These are phyloP conservation scores for Didymella segeticola DNA, from an alignment of 2,329 filamentous ascomycete species.

Conservation along the genomic window DNA sequence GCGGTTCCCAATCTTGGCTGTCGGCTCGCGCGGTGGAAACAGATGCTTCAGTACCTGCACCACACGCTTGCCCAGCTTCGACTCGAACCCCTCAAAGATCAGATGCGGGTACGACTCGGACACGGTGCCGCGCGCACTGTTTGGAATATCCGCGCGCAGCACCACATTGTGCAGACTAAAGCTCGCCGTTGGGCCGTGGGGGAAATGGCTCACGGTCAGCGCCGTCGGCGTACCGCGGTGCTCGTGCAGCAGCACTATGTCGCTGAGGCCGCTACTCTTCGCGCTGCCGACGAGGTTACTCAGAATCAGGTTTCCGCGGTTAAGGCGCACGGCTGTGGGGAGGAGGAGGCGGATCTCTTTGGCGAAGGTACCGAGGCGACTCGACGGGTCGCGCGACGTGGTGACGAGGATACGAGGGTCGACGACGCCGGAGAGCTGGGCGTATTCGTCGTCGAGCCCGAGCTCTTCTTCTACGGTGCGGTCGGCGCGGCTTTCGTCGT, in stretches of 20 bases:
- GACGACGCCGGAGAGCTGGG: constrained; percentile 85
- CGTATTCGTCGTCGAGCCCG: constrained; percentile 88
- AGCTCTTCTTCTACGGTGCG: constrained; percentile 71
- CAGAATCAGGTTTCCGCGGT: constrained; percentile 88
- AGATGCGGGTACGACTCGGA: constrained; percentile 93
- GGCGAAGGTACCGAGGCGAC: constrained; percentile 83
- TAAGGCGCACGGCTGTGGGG: constrained; percentile 85
- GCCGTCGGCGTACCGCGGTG: constrained; percentile 92
- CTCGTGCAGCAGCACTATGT: constrained; percentile 79
- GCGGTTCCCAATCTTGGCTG: constrained; percentile 80
- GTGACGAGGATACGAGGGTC: constrained; percentile 90
- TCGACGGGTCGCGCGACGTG: constrained; percentile 86
- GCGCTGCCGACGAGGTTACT: constrained; percentile 85
- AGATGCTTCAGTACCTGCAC: constrained; percentile 92
- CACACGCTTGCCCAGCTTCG: constrained; percentile 78
- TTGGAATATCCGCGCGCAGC: constrained; percentile 89
- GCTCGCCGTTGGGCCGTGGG: constrained; percentile 84
- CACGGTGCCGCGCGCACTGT: constrained; percentile 83
- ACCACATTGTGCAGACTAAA: constrained; percentile 94
- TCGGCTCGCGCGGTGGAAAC: constrained; percentile 86
- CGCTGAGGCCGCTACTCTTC: constrained; percentile 78
- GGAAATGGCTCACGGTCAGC: constrained; percentile 84
- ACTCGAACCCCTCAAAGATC: constrained; percentile 93
- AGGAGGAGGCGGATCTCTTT: constrained; percentile 88
- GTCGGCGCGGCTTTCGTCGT: constrained; percentile 82